Percentiles rank a stretch among this genome's conserved stretches.
These are phyloP conservation scores for Beauveria caledonica DNA, from an alignment of 2,329 filamentous ascomycete genomes.

Conservation along the genomic window DNA sequence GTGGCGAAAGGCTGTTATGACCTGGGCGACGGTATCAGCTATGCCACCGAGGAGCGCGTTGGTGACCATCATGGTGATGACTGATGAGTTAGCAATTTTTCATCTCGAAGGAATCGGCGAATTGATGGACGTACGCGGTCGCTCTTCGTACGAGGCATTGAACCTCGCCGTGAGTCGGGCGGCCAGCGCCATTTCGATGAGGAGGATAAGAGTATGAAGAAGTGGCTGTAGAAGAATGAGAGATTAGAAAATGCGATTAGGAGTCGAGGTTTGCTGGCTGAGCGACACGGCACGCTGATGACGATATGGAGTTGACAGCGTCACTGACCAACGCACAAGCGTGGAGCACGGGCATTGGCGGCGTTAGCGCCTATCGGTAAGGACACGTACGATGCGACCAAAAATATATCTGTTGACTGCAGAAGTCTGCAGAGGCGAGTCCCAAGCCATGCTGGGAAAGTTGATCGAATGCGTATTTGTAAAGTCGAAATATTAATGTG, in stretches of 20 bases:
- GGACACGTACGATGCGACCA: slow-evolving; percentile 59
- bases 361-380: neutral
- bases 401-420: slow-evolving; percentile 56
- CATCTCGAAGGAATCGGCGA: neutral
- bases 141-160: slow-evolving; percentile 87
- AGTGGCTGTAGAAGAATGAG: slow-evolving; percentile 55
- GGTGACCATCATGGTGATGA: slow-evolving; percentile 98
- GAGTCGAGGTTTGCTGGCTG: slow-evolving; percentile 13
- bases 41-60: slow-evolving; percentile 93
- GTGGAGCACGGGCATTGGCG: slow-evolving; percentile 6
- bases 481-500: neutral
- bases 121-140: slow-evolving; percentile 54
- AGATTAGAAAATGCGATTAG: slow-evolving; percentile 16
- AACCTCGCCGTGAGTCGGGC: slow-evolving; percentile 78
- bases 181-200: slow-evolving; percentile 82
- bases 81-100: slow-evolving; percentile 31
- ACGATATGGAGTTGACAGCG: neutral
- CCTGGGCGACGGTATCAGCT: slow-evolving; percentile 92
- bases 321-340: neutral
- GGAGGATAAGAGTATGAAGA: slow-evolving; percentile 73
- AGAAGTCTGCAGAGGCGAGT: neutral
- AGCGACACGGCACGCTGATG: neutral
- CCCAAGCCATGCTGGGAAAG: slow-evolving; percentile 4
- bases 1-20: slow-evolving; percentile 74
- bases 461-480: neutral